Base-by-base conservation (phyloP, 2,329 filamentous ascomycete genomes). In the Colletotrichum gloeosporioides region DNA sequence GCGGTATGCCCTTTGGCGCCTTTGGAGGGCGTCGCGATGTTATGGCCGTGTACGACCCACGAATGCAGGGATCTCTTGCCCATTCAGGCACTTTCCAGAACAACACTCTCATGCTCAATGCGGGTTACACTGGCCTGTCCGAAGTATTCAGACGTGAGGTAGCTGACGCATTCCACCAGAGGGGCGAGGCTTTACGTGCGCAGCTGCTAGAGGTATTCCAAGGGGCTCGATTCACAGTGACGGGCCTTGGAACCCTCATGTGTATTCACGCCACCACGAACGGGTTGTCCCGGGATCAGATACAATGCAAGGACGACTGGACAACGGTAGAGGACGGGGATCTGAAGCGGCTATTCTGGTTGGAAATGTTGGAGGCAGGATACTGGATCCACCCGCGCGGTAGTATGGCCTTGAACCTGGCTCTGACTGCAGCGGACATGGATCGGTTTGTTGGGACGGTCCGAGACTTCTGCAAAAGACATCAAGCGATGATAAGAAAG, bases 71-170 rank as follows among this genome's bases (percentile, higher is more conserved):
- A 10, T 53, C 44, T 22, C 82, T 91, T 6, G 82, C 84, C 4
- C 91, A 93, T 78, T 89, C 90, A 0, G 91, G 91, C 0, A 93
- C 91, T 0, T 93, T 92, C 83, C 92, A 93, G 79, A 93, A 93
- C 79, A 92, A 93, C 78, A 29, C 27, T 3, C 22, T 59, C 22
- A 59, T 53, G 44, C 44, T 53, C 44, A 53, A 53, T 13, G 44
- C 44, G 2, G 44, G 44, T 0, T 53, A 25, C n/a, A 53, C 44
- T 53, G 44, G 44, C 18, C 44, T 53, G 0, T 8, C 44, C n/a
- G 44, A 53, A 8, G 44, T 53, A 22, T 53, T 22, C 6, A 22
- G 10, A 3, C 44, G 0, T 22, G 44, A 53, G 10, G 44, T 53
- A 13, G 44, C 44, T 18, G 44, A 22, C 2, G 12, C 44, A 13